Evolutionary conservation across 371 early-diverging fungal species (phyloP).

Genomic region (Mortierella sp.): DNA sequence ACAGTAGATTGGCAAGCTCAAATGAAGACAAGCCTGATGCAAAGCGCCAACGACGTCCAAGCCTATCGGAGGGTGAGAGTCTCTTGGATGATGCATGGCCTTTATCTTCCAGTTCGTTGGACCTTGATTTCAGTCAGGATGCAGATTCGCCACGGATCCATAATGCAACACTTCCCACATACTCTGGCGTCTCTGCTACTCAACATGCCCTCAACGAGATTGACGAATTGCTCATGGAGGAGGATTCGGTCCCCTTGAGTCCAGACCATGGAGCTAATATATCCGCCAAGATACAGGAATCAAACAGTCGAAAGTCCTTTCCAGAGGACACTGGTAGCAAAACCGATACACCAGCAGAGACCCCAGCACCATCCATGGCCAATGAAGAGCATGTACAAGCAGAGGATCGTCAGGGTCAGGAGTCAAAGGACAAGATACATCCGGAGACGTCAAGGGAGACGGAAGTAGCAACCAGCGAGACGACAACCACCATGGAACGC

Average conservation of each 20-base stretch:
- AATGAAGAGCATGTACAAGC: not conserved
- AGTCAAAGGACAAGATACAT: not conserved
- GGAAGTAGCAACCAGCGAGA: not conserved
- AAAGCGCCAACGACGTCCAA: not conserved
- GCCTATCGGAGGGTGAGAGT: not conserved
- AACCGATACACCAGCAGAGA: not conserved
- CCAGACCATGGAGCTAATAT: not conserved
- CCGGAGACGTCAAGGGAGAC: not conserved
- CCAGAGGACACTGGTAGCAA: not conserved
- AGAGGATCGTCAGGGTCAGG: not conserved
- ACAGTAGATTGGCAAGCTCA: not conserved
- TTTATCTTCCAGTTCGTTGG: not conserved
- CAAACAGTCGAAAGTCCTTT: not conserved
- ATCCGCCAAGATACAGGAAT: not conserved
- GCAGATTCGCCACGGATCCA: not conserved
- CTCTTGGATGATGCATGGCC: slow-evolving; percentile 4
- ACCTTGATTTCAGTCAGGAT: slow-evolving; percentile 5
- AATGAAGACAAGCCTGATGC: not conserved
- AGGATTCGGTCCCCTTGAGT: not conserved
- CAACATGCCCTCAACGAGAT: slow-evolving; percentile 23
- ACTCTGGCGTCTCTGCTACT: not conserved
- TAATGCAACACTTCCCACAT: not conserved
- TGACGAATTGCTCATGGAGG: slow-evolving; percentile 10
- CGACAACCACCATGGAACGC: not conserved
- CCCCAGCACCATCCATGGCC: not conserved